Evolutionary conservation across 2,329 filamentous ascomycete genomes (phyloP), one percentile per base, ranked within the genome.

Genomic region (Aplosporella prunicola): DNA sequence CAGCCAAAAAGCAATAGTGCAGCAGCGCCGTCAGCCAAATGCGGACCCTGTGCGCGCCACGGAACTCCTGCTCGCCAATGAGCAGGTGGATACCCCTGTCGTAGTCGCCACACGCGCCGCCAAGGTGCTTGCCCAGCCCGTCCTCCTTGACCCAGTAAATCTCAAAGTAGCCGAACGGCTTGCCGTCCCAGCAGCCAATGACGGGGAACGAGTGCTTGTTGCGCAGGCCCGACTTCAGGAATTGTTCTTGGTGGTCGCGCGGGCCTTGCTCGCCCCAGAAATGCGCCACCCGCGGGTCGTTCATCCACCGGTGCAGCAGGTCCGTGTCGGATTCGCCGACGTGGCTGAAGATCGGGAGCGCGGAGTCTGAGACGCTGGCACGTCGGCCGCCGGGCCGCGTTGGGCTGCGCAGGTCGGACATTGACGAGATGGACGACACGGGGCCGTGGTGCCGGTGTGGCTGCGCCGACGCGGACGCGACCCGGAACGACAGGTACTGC

Each of bases 61-160:
- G 71, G 39, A 87, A 93, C 65, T 91, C 93, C 50, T 95, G 79
- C 62, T 96, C 91, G 1, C 91, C 91, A 3, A 98, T 74, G 25
- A 98, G 66, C 9, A 91, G 77, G 52, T 98, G 91, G 13, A 96
- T 63, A 0, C 91, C 91, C 5, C 91, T 71, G 50, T 96, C 89
- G 61, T 82, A 96, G 50, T 94, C 83, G 6, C 73, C 75, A 0
- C 78, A 76, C 3, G 74, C 71, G 15, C 71, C 71, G 0, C 56
- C 78, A 4, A 93, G 60, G 45, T 85, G 70, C 32, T 70, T 72
- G 0, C 84, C 86, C 1, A 98, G 58, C 0, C 69, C 64, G 52
- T 96, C 91, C 56, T 98, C 91, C 52, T 93, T 94, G 3, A 91
- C 86, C 89, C 91, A 98, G 63, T 98, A 98, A 22, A 98, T 73